Base-by-base conservation (phyloP, 2,329 filamentous ascomycete genomes). In the Trichoderma lentiforme region DNA sequence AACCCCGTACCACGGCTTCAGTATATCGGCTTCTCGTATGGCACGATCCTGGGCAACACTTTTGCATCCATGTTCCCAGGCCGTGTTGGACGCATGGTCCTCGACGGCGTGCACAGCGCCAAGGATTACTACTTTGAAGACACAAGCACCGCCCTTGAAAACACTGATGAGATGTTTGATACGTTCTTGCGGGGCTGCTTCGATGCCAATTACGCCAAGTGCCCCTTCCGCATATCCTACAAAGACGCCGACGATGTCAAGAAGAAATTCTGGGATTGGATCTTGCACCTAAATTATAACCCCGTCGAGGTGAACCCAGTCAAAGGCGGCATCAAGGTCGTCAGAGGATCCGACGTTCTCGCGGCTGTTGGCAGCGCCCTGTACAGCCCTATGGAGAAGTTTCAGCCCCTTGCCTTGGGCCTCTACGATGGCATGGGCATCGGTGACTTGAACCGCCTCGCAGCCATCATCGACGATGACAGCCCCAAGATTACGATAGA, bases 21-120 rank as follows among this genome's bases (percentile, higher is more conserved):
- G 74, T 87, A 86, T 74, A 83, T 84, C 80, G 85, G 86, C 0
- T 82, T 86, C 66, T 86, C 83, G 5, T 87, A 87, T 21, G 79
- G 79, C 18, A 80, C 78, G 2, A 39, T 79, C 0, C 73, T 81
- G 0, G 80, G 80, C 4, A 80, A 79, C 65, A 78, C 77, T 8
- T 80, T 81, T 72, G 79, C 79, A 0, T 77, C 78, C 51, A 77
- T 81, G 78, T 81, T 77, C 39, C 79, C 79, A 0, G 79, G 74
- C 0, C 76, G 79, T 2, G 76, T 86, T 3, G 82, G 79, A 0
- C 80, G 83, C 12, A 78, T 86, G 73, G 79, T 85, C 3, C 76
- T 84, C 3, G 83, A 83, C n/a, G 82, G 78, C 1, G 79, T 84
- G 6, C 75, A 74, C 4, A 79, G 84, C 66, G 73, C 78, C 0